A percentile compares a stretch with the other conserved stretches of the same genome.
phyloP scores from a whole-genome alignment of 371 early-diverging fungal species.

The Mucor piriformis region DNA sequence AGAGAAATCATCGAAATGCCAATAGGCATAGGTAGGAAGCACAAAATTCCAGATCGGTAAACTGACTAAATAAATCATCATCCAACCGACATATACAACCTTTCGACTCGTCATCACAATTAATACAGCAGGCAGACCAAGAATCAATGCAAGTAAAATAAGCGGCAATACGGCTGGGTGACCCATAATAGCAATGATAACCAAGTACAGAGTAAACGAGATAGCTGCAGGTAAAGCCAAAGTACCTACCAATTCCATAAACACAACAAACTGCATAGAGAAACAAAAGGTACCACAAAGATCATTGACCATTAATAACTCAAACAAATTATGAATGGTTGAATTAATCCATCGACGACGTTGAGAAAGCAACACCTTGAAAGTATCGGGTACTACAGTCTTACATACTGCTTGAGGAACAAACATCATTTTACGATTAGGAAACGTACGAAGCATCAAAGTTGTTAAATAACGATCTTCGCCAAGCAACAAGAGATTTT shows the following conservation, averaged over 20 bases:
- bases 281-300: constrained; percentile 99
- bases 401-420: constrained; percentile 96
- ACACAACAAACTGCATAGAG: constrained; percentile 98
- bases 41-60: constrained; percentile 99
- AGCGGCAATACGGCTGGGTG: constrained; percentile 75
- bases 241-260: constrained; percentile 98
- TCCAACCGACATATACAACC: constrained; percentile 93
- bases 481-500: constrained; percentile 96
- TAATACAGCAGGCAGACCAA: constrained; percentile 93
- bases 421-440: constrained; percentile 96
- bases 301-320: constrained; percentile 92
- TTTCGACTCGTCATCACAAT: constrained; percentile 93
- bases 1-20: constrained; percentile 99
- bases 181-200: constrained; percentile 63
- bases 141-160: constrained; percentile 75
- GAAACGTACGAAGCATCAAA: constrained; percentile 97
- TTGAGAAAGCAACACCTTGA: constrained; percentile 94
- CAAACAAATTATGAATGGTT: constrained; percentile 97
- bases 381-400: constrained; percentile 96
- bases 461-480: constrained; percentile 99
- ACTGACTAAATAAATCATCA: constrained; percentile 89
- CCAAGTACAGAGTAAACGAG: constrained; percentile 84
- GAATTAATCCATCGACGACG: constrained; percentile 99
- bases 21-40: constrained; percentile 96
- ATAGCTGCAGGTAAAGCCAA: constrained; percentile 98